phyloP scores from a whole-genome alignment of 805 yeast species.

The Myxozyma melibiosi region DNA sequence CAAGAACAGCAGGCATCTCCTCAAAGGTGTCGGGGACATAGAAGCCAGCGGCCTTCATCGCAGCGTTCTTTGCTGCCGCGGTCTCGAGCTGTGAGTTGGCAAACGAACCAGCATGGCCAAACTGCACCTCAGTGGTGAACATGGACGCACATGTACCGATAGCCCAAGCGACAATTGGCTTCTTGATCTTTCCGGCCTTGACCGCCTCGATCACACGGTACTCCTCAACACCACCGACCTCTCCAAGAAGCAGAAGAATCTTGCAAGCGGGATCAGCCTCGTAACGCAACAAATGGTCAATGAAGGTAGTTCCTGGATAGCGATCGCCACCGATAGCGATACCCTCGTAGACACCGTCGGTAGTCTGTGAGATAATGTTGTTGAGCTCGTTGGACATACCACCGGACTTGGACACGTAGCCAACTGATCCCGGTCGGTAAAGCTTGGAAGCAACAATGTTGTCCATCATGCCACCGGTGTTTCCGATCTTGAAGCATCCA shows the following conservation, averaged over 20 bases:
- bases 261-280: conserved; percentile 66
- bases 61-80: conserved; percentile 65
- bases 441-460: conserved; percentile 53
- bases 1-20: conserved; percentile 47
- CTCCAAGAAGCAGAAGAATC: conserved; percentile 67
- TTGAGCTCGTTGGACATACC: conserved; percentile 54
- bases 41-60: conserved; percentile 92
- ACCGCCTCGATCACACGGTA: conserved; percentile 71
- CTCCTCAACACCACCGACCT: conserved; percentile 74
- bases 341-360: conserved; percentile 56
- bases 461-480: conserved; percentile 56
- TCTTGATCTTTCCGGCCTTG: conserved; percentile 62
- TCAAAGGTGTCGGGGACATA: conserved; percentile 78
- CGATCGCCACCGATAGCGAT: conserved; percentile 76
- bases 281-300: conserved; percentile 67
- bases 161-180: conserved; percentile 73
- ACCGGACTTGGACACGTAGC: conserved; percentile 52
- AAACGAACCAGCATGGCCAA: conserved; percentile 72
- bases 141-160: conserved; percentile 72
- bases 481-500: conserved; percentile 52
- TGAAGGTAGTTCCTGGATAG: conserved; percentile 71
- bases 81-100: conserved; percentile 72
- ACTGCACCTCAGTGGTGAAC: conserved; percentile 65
- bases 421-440: conserved; percentile 52
- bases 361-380: conserved; percentile 50